phyloP scores from a whole-genome alignment of 2,329 filamentous ascomycete species.

The Aspergillus awamori region DNA sequence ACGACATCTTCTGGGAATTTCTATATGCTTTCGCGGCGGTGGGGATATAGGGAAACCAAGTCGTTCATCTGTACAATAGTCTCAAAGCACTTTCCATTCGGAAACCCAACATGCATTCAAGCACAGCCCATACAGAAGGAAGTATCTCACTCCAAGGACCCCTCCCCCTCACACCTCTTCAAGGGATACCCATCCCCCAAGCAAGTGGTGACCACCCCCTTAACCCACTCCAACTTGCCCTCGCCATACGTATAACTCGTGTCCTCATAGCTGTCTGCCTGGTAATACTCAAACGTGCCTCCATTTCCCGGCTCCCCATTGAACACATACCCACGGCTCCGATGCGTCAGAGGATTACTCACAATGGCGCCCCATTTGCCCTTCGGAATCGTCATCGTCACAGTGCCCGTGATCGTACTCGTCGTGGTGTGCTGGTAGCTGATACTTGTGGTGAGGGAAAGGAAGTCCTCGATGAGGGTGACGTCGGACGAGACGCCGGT shows the following conservation, averaged over 20 bases:
- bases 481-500: slow-evolving; percentile 11
- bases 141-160: slow-evolving; percentile 12
- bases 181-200: slow-evolving; percentile 21
- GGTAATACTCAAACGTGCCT: slow-evolving; percentile 16
- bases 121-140: too few species aligned
- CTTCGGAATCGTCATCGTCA: slow-evolving; percentile 23
- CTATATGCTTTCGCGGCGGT: too few species aligned
- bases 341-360: slow-evolving; percentile 22
- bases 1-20: too few species aligned
- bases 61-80: rapidly evolving
- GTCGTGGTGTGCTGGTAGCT: slow-evolving; percentile 15
- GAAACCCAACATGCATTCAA: too few species aligned
- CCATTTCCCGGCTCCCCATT: slow-evolving; percentile 18
- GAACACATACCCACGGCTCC: slow-evolving; percentile 22
- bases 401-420: slow-evolving; percentile 20
- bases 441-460: slow-evolving; percentile 8
- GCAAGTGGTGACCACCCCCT: slow-evolving; percentile 23
- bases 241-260: slow-evolving; percentile 11
- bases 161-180: slow-evolving; percentile 18
- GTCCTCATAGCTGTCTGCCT: slow-evolving; percentile 20
- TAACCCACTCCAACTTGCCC: slow-evolving; percentile 18
- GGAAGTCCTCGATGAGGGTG: slow-evolving; percentile 15
- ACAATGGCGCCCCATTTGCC: slow-evolving; percentile 22
- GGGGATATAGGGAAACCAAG: too few species aligned
- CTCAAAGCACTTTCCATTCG: too few species aligned